Evolutionary conservation across 805 yeast genomes (phyloP).

Genomic region (Kodamaea kaohsiungensis): DNA sequence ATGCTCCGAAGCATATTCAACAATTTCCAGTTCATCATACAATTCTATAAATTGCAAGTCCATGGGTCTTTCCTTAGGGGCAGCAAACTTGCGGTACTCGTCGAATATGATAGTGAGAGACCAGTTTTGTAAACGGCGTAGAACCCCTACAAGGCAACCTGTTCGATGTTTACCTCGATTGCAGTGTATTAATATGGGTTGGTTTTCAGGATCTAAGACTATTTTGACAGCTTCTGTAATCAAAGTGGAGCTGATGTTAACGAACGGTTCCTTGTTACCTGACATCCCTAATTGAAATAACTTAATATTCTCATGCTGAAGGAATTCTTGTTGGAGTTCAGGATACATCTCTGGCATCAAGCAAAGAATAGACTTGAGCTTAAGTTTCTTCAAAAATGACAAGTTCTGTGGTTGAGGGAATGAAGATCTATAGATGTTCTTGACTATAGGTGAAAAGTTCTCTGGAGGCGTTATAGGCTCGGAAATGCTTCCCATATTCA

Average conservation of each 20-base stretch:
- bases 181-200: slow-evolving; percentile 91
- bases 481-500: background rate
- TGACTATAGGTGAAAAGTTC: slow-evolving; percentile 81
- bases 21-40: slow-evolving; percentile 70
- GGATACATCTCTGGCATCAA: slow-evolving; percentile 94
- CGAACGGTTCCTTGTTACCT: slow-evolving; percentile 95
- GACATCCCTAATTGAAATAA: slow-evolving; percentile 89
- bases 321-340: slow-evolving; percentile 64
- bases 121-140: slow-evolving; percentile 89
- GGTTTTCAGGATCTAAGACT: slow-evolving; percentile 81
- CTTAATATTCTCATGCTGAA: slow-evolving; percentile 59
- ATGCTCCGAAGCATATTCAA: slow-evolving; percentile 49
- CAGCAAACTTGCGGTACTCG: slow-evolving; percentile 91
- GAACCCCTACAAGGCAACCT: slow-evolving; percentile 93
- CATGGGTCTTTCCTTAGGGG: slow-evolving; percentile 91
- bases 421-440: slow-evolving; percentile 77
- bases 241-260: slow-evolving; percentile 62
- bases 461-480: slow-evolving; percentile 69
- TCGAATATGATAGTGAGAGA: slow-evolving; percentile 91
- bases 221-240: slow-evolving; percentile 81
- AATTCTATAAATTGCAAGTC: slow-evolving; percentile 95
- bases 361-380: slow-evolving; percentile 74
- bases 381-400: slow-evolving; percentile 59
- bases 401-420: slow-evolving; percentile 89
- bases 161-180: slow-evolving; percentile 97